Conservation (phyloP, 202 grass and related monocot species). For the Elaeis oleifera region DNA sequence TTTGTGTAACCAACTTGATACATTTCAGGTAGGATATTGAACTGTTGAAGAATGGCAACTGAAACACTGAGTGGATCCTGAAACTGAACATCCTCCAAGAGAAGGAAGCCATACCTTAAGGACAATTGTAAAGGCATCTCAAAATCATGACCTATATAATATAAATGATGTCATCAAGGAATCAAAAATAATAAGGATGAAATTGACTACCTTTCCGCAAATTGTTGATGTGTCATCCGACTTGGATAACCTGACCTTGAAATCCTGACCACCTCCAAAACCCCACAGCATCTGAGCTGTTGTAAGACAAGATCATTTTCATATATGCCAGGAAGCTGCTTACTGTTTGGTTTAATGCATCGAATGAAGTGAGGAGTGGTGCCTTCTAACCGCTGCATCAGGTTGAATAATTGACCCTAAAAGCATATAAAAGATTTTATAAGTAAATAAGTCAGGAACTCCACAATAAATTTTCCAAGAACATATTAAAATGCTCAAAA, state of each 20-base stretch:
- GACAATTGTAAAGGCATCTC: no score
- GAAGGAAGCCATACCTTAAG: conserved; percentile 74
- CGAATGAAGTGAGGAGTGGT: conserved; percentile 86
- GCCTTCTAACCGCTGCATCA: conserved; percentile 83
- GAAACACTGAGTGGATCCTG: conserved; percentile 76
- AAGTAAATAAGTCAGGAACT: background rate
- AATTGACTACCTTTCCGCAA: conserved; percentile 59
- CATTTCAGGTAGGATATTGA: conserved; percentile 81
- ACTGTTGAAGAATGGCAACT: conserved; percentile 83
- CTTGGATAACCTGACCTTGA: conserved; percentile 79
- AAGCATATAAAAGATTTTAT: background rate
- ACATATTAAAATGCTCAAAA: no score
- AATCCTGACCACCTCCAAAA: conserved; percentile 83
- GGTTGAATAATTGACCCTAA: conserved; percentile 89
- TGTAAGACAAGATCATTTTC: conserved; percentile 78
- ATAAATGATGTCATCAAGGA: no score
- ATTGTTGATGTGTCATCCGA: conserved; percentile 80
- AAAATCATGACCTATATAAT: no score
- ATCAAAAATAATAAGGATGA: no score
- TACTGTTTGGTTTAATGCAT: conserved; percentile 93
- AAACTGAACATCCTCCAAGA: conserved; percentile 30
- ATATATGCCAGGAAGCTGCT: conserved; percentile 51
- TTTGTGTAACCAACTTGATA: conserved; percentile 99
- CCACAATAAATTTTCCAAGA: conserved; percentile 13
- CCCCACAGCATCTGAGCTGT: conserved; percentile 91